A percentile compares a stretch with the other conserved stretches of the same genome.
phyloP scores from a whole-genome alignment of 2,329 filamentous ascomycete species.

The Venturiaceae sp. region DNA sequence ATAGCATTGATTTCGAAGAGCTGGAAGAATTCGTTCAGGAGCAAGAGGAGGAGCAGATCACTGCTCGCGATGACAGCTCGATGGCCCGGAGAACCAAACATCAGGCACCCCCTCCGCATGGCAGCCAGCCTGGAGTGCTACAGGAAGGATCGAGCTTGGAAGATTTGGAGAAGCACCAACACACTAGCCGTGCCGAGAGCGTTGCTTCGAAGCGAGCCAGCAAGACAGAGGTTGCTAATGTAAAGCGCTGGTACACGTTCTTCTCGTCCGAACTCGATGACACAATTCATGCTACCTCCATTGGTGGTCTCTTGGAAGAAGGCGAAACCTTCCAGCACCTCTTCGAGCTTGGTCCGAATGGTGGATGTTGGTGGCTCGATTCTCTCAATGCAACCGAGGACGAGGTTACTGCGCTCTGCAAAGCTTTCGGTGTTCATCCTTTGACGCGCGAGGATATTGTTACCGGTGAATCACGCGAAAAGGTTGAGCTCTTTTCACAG shows the following conservation, averaged over 20 bases:
- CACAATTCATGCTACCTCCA: slow-evolving; percentile 81
- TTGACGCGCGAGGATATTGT: slow-evolving; percentile 94
- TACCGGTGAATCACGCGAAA: slow-evolving; percentile 91
- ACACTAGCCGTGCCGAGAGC: background rate
- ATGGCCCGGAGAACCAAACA: slow-evolving; percentile 11
- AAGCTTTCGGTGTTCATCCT: slow-evolving; percentile 91
- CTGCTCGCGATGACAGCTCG: slow-evolving; percentile 15
- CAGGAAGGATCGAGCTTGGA: slow-evolving; percentile 14
- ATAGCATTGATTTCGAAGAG: slow-evolving; percentile 71
- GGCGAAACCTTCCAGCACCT: slow-evolving; percentile 84
- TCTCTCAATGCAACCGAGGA: slow-evolving; percentile 83
- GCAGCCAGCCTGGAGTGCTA: slow-evolving; percentile 36
- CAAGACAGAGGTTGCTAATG: slow-evolving; percentile 37
- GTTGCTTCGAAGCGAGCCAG: slow-evolving; percentile 5
- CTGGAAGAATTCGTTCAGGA: slow-evolving; percentile 82
- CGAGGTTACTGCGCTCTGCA: slow-evolving; percentile 79
- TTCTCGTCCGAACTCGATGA: slow-evolving; percentile 94
- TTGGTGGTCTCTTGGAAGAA: slow-evolving; percentile 79
- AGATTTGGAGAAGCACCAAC: slow-evolving; percentile 3
- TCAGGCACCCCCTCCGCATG: background rate
- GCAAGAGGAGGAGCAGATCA: slow-evolving; percentile 18
- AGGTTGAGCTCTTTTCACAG: slow-evolving; percentile 93
- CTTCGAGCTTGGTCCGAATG: slow-evolving; percentile 62
- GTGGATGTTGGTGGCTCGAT: slow-evolving; percentile 93
- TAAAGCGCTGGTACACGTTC: slow-evolving; percentile 79